These are phyloP conservation scores for Ilyonectria mors-panacis DNA, from an alignment of 2,329 filamentous ascomycete genomes.

Conservation along the genomic window DNA sequence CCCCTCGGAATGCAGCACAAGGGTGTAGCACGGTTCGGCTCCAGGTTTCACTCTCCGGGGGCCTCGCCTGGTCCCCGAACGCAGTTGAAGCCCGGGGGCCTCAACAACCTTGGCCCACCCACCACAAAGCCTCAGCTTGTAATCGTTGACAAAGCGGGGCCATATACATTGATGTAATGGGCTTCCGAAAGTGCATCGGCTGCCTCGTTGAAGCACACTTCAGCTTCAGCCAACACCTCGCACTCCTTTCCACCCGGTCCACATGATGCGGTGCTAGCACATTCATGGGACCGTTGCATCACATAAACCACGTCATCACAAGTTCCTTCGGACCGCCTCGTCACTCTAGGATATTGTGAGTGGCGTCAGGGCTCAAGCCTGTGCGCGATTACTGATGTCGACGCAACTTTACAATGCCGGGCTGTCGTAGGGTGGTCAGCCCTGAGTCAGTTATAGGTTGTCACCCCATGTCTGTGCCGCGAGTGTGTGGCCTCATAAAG, in stretches of 20 bases:
- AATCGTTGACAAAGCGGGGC: background rate
- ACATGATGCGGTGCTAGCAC: constrained; percentile 6
- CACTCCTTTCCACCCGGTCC: constrained; percentile 1
- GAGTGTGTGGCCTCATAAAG: background rate
- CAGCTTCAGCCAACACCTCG: background rate
- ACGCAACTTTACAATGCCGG: background rate
- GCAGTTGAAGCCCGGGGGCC: background rate
- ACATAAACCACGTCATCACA: constrained; percentile 12
- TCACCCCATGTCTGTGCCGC: constrained; percentile 6
- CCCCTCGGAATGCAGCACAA: background rate
- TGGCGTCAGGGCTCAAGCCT: background rate
- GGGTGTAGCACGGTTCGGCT: constrained; percentile 7
- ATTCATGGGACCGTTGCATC: constrained; percentile 8
- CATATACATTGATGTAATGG: background rate
- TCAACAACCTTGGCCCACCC: background rate
- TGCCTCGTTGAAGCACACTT: constrained; percentile 1
- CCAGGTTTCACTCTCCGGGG: background rate
- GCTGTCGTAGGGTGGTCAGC: constrained; percentile 2
- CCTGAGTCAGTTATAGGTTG: constrained; percentile 5
- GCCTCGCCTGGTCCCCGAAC: background rate
- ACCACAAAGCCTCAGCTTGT: background rate
- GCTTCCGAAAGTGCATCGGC: background rate
- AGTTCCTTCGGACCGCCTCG: background rate
- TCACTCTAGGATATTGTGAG: background rate
- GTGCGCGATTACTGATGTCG: background rate